Evolutionary conservation across 140 eudicot genomes (phyloP).

Genomic region (Oenanthe javanica): DNA sequence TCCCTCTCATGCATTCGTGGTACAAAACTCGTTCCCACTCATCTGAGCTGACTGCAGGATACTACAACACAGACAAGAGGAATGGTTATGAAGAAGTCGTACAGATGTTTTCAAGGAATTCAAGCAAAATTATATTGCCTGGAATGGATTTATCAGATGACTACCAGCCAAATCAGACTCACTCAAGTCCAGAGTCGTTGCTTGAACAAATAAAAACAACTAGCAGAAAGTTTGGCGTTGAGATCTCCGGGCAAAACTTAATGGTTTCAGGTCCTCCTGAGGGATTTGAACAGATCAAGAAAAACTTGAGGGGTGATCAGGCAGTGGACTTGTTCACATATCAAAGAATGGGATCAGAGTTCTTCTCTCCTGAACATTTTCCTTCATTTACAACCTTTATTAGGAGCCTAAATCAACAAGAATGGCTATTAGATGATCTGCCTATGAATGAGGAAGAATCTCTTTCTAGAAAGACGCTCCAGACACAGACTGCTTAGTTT

Average conservation of each 20-base stretch:
- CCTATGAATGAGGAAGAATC: constrained; percentile 28
- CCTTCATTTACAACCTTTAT: constrained; percentile 53
- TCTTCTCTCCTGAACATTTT: constrained; percentile 78
- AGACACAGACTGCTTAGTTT: constrained; percentile 37
- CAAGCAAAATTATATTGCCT: constrained; percentile 50
- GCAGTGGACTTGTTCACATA: constrained; percentile 54
- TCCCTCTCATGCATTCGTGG: constrained; percentile 64
- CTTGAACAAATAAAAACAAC: constrained; percentile 39
- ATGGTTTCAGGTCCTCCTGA: constrained; percentile 21
- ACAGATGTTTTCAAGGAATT: constrained; percentile 39
- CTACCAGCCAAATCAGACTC: constrained; percentile 33
- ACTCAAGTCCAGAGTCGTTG: constrained; percentile 55
- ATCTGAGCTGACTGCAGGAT: constrained; percentile 69
- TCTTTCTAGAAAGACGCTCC: constrained; percentile 24
- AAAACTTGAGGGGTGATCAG: constrained; percentile 39
- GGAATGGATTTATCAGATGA: constrained; percentile 77
- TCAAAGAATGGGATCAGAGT: constrained; percentile 82
- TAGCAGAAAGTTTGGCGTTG: constrained; percentile 40
- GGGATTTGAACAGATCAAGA: constrained; percentile 55
- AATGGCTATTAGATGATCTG: constrained; percentile 48
- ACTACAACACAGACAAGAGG: constrained; percentile 55
- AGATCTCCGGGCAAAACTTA: constrained; percentile 54
- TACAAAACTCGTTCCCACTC: constrained; percentile 66
- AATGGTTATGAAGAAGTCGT: constrained; percentile 57
- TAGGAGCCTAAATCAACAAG: constrained; percentile 37